Evolutionary conservation across 2,329 filamentous ascomycete genomes (phyloP), one percentile per base, ranked within the genome.

Genomic region (Dendrostoma leiphaemia): DNA sequence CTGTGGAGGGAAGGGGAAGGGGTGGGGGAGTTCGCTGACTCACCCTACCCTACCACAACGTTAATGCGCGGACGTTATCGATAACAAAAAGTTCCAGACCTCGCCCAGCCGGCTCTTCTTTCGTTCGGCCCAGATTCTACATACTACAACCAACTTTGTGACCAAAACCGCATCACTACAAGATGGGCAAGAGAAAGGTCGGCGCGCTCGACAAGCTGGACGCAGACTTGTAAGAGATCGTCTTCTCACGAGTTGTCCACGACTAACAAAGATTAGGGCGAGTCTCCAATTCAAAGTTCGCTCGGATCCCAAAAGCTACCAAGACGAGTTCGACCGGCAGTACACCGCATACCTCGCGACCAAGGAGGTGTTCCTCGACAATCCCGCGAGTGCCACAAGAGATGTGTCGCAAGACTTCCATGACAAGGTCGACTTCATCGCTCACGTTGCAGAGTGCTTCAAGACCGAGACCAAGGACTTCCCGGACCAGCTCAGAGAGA

Each of bases 161-260:
- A 8, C 21, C 19, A 19, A 4, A 7, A 15, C 38, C 10, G 6
- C 21, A 19, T 23, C 23, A 24, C 3, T 21, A 81, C 54, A 71
- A 59, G 41, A 94, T 91, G 85, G 89, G 85, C 57, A 96, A 96
- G 75, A 83, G 91, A 71, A 95, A 94, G 76, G 82, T 96, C 56
- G 90, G 89, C 53, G 92, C 92, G 58, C 85, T 97, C 71, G 92
- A 97, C 75, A 97, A 97, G 81, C 85, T 96, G 63, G 92, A 97
- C 68, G 92, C 91, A 31, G 91, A 96, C 72, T 78, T 95, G 81
- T 41, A 24, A 41, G 19, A 23, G 24, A 10, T 10, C 19, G 12
- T 21, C 21, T 8, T 24, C 6, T 12, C 12, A 35, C 23, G 13
- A 12, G 7, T 26, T 24, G 15, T 43, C 19, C 47, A 80, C 65